Percentiles rank a stretch among this genome's conserved stretches.
These are phyloP conservation scores for Mentha longifolia DNA, from an alignment of 257 asterid species.

Conservation along the genomic window DNA sequence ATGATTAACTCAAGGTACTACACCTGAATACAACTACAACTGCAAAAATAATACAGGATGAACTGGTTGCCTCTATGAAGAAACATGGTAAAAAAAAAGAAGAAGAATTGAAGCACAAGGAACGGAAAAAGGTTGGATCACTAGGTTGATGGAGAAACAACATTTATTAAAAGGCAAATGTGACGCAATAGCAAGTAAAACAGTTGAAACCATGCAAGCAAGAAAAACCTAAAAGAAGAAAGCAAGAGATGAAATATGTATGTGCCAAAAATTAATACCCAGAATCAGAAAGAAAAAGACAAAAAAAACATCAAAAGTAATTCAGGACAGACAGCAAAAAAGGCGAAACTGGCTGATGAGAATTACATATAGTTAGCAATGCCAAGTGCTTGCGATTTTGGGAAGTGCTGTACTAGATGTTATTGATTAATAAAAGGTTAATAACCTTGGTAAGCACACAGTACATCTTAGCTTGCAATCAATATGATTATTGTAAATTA, in stretches of 20 bases:
- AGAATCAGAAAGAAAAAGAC: not conserved
- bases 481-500: not conserved
- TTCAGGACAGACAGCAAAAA: not conserved
- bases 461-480: not conserved
- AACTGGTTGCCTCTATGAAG: not conserved
- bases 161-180: not conserved
- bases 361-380: not conserved
- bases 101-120: not conserved
- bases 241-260: slow-evolving; percentile 7
- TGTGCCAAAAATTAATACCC: not conserved
- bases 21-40: not conserved
- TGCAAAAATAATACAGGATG: not conserved
- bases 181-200: not conserved
- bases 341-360: not conserved
- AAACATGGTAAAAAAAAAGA: not conserved
- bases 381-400: not conserved
- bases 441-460: not conserved
- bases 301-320: not conserved
- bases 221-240: not conserved
- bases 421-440: not conserved
- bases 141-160: not conserved
- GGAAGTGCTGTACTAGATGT: not conserved
- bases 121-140: not conserved
- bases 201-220: not conserved
- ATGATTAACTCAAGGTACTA: not conserved